phyloP scores from a whole-genome alignment of 495 filamentous ascomycete genomes.

The Neurospora sp. region DNA sequence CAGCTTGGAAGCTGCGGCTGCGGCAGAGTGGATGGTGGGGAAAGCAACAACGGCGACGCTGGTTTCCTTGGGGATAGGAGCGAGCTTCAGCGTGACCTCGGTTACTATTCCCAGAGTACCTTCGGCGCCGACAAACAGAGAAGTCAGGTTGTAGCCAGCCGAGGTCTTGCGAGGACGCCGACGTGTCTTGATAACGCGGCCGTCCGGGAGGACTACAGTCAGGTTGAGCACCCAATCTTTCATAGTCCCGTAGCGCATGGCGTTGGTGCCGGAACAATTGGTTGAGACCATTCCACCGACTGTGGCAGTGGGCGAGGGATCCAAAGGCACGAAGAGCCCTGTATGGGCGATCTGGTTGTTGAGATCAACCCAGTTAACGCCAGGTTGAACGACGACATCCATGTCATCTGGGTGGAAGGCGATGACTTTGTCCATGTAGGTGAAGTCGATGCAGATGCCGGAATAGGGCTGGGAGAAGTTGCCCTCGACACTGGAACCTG shows the following conservation, averaged over 20 bases:
- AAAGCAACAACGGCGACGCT: constrained; percentile 60
- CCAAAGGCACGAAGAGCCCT: constrained; percentile 80
- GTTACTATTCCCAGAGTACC: constrained; percentile 87
- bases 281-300: constrained; percentile 69
- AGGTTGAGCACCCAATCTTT: constrained; percentile 74
- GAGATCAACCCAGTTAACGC: constrained; percentile 75
- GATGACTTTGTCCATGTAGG: constrained; percentile 69
- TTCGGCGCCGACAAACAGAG: constrained; percentile 83
- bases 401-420: constrained; percentile 71
- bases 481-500: constrained; percentile 75
- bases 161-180: constrained; percentile 62
- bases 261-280: constrained; percentile 70
- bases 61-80: constrained; percentile 51
- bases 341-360: constrained; percentile 61
- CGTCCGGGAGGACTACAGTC: constrained; percentile 69
- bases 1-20: constrained; percentile 51
- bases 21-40: constrained; percentile 49
- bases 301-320: constrained; percentile 54
- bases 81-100: constrained; percentile 65
- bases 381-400: constrained; percentile 82
- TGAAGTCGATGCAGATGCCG: constrained; percentile 77
- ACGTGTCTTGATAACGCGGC: constrained; percentile 64
- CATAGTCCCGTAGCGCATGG: constrained; percentile 73
- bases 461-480: constrained; percentile 77
- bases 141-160: constrained; percentile 73